These are phyloP conservation scores for Aspergillus conjunctus DNA, from an alignment of 495 filamentous ascomycete genomes.

Conservation along the genomic window DNA sequence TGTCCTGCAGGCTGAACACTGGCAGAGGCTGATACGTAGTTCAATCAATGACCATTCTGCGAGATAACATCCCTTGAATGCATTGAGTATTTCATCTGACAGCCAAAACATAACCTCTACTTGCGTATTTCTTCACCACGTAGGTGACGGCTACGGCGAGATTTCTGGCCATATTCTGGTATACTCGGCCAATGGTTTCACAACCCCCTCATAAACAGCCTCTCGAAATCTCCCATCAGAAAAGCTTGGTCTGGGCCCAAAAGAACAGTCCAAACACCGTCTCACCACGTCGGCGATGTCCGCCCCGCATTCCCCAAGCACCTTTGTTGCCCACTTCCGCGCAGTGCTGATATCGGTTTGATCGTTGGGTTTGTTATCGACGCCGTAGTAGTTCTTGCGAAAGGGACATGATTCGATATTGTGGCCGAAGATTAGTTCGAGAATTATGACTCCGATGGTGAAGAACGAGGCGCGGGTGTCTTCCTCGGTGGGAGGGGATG, in stretches of 20 bases:
- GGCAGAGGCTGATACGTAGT: no score
- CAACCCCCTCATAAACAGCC: conserved; percentile 6
- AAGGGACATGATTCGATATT: conserved; percentile 4
- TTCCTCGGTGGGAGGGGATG: conserved; percentile 1
- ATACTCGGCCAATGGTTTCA: conserved; percentile 2
- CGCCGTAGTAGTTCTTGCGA: conserved; percentile 2
- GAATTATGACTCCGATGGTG: conserved; percentile 1
- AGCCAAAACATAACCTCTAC: no score
- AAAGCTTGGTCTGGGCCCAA: conserved; percentile 5
- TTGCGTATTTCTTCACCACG: background rate
- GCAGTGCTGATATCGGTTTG: conserved; percentile 11
- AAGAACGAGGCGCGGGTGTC: background rate
- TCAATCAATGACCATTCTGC: no score
- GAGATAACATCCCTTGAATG: no score
- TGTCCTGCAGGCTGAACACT: no score
- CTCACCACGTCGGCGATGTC: conserved; percentile 3
- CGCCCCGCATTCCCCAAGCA: conserved; percentile 7
- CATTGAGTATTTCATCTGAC: no score
- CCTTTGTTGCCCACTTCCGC: conserved; percentile 4
- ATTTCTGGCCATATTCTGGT: conserved; percentile 1
- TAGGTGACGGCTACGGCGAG: background rate
- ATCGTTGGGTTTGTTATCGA: conserved; percentile 9
- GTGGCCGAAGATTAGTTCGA: conserved; percentile 8
- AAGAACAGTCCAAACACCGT: conserved; percentile 7
- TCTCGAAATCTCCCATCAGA: conserved; percentile 3